phyloP scores from a whole-genome alignment of 2,329 filamentous ascomycete species.

The Fusarium coffeatum region DNA sequence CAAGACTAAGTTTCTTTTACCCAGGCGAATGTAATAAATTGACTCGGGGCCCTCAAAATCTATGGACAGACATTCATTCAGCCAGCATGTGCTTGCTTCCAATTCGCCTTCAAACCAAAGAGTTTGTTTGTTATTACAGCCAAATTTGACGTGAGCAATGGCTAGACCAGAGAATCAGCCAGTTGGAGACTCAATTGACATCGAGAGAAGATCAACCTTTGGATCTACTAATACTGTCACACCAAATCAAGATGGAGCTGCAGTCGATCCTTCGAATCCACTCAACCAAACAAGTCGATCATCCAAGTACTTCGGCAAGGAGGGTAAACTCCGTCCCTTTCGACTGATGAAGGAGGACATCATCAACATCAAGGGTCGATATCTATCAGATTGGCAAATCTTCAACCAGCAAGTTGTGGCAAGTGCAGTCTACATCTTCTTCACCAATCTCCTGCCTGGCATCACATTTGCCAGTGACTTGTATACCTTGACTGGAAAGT shows the following conservation, averaged over 20 bases:
- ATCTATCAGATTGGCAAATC: slow-evolving; percentile 64
- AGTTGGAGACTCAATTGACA: slow-evolving; percentile 11
- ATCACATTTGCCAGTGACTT: slow-evolving; percentile 76
- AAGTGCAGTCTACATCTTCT: slow-evolving; percentile 74
- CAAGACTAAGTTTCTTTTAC: slow-evolving; percentile 6
- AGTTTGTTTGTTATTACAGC: neutral
- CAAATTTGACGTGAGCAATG: slow-evolving; percentile 15
- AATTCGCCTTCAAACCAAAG: neutral
- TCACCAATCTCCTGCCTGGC: slow-evolving; percentile 73
- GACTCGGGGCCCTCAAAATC: neutral
- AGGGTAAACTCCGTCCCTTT: slow-evolving; percentile 62
- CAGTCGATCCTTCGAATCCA: neutral
- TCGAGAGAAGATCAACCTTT: slow-evolving; percentile 17
- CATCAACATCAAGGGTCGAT: slow-evolving; percentile 59
- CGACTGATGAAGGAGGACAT: slow-evolving; percentile 64
- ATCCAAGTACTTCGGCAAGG: slow-evolving; percentile 48
- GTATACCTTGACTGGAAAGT: slow-evolving; percentile 69
- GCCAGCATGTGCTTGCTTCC: slow-evolving; percentile 14
- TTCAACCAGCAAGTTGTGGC: slow-evolving; percentile 74
- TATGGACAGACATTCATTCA: neutral
- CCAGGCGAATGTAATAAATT: slow-evolving; percentile 12
- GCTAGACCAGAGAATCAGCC: neutral
- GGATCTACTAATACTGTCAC: slow-evolving; percentile 26
- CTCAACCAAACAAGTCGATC: neutral
- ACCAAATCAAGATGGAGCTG: slow-evolving; percentile 6